Evolutionary conservation across 140 eudicot species (phyloP), one percentile per base, ranked within the genome.

Genomic region (Flaveria floridana): DNA sequence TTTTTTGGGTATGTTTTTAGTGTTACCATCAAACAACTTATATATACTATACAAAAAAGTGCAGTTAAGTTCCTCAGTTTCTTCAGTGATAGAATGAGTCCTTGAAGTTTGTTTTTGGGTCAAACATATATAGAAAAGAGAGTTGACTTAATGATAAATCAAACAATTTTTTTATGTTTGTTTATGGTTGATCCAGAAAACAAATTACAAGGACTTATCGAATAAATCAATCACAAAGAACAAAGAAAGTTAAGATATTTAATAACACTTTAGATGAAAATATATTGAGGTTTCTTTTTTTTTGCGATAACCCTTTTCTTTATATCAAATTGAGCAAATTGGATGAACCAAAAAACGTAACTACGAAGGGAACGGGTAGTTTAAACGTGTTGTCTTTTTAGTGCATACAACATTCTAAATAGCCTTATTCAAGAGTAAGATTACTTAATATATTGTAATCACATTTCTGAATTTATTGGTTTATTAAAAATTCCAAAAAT

Each of bases 141-240:
- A n/a, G 61, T 16, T 56, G 13, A 57, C n/a, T 20, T 57, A 10
- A 57, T 19, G 65, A 19, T 10, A 57, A 57, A 57, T 19, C n/a
- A 57, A 20, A 57, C 65, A 57, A 2, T 57, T 3, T 2, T 4
- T 57, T 18, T 19, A 20, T 19, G 61, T 19, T 56, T 56, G 28
- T 56, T 56, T 56, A 19, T 57, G 65, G 34, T 57, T 57, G 65
- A 57, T 23, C n/a, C 15, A 57, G 9, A 57, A 57, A 57, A 57
- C 65, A 19, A 57, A 21, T n/a, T 21, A 55, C 11, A 56, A 18
- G 65, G 37, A 57, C 15, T 57, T 57, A 8, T 23, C 6, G 34
- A 57, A 21, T 21, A 23, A 57, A 20, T 57, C 65, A 57, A 20
- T 20, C 34, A 57, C 65, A 57, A 20, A 57, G 65, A 57, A 20